Evolutionary conservation across 306 rosid species (phyloP).

Genomic region (Casuarina equisetifolia): DNA sequence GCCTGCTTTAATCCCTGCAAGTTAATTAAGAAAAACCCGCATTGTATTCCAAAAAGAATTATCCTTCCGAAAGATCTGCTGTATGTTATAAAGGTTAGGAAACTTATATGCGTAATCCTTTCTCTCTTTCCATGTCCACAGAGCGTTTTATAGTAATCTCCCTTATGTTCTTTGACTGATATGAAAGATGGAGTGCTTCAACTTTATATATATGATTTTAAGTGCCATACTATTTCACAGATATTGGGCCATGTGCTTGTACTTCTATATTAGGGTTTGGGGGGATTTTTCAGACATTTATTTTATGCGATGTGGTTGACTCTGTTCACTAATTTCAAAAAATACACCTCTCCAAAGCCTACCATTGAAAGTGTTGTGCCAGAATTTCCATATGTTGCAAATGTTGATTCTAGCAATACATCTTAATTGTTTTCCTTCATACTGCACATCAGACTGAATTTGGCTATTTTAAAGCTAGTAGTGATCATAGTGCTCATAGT

Average conservation of each 20-base stretch:
- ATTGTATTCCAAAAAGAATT: too few species aligned
- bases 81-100: neutral
- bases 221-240: neutral
- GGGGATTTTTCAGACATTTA: neutral
- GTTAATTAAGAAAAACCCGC: neutral
- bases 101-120: too few species aligned
- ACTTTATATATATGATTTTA: too few species aligned
- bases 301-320: neutral
- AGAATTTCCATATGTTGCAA: neutral
- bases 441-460: too few species aligned
- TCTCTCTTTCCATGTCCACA: neutral
- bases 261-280: neutral
- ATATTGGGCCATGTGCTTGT: neutral
- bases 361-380: neutral
- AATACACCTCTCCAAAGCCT: neutral
- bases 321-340: too few species aligned
- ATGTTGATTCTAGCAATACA: neutral
- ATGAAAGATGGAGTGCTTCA: too few species aligned
- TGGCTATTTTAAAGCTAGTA: neutral
- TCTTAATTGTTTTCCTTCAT: neutral
- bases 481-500: neutral
- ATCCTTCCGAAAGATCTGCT: too few species aligned
- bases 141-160: neutral
- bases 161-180: neutral
- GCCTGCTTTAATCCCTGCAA: neutral